Evolutionary conservation across 2,329 filamentous ascomycete genomes (phyloP), one percentile per base, ranked within the genome.

Genomic region (Fusarium sp.): DNA sequence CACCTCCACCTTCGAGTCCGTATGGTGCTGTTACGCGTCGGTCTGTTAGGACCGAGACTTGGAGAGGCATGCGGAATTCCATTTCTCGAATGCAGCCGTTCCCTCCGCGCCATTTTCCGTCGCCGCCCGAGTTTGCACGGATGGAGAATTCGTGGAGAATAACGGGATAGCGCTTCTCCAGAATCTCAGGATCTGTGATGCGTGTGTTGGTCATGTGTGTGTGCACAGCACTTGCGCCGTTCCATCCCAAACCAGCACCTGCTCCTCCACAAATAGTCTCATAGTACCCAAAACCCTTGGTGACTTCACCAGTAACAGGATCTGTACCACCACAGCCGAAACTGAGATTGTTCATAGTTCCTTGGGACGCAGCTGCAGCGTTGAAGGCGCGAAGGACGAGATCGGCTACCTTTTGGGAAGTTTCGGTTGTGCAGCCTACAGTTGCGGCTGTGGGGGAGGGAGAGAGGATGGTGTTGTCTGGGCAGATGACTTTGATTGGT

Each of bases 341-440:
- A 1, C 91, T 94, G 14, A 94, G 83, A 75, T 94, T 94, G 79
- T 94, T 94, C 77, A 89, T 91, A 75, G 92, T 91, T n/a, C 92
- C 92, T 72, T 94, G 92, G 0, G 85, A 89, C 4, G 92, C 92
- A 2, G 92, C 91, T 60, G 90, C 92, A 3, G 91, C 92, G 54
- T 86, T 84, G 83, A 94, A 94, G 3, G 91, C 91, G 71, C 90
- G 91, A 46, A 94, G 84, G 2, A 94, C 90, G 3, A 94, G 91
- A 74, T 94, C 92, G 8, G 77, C 75, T 3, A 80, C 72, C n/a
- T 77, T 77, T 61, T 80, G 79, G 3, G 78, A 79, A 0, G 79
- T 80, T 14, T 77, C 73, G 4, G 75, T 76, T 9, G 76, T 80
- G 44, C 76, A 76, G 4, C 78, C 78, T 6, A 79, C 79, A 3